These are phyloP conservation scores for Gigaspora rosea DNA, from an alignment of 192 early-diverging fungal genomes.

Conservation along the genomic window DNA sequence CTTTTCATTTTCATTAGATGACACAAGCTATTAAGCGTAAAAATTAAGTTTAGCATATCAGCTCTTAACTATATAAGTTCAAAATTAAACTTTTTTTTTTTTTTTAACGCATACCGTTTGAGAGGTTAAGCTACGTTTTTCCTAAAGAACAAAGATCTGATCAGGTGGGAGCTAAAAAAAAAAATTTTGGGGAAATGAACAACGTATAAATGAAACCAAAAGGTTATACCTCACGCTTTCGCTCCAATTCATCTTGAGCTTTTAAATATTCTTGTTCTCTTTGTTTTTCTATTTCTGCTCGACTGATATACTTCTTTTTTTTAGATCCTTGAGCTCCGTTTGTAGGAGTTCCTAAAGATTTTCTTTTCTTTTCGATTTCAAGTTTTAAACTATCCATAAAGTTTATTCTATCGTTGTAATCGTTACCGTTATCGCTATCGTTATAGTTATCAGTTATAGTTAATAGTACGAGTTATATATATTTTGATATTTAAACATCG, in stretches of 20 bases:
- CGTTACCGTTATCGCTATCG: no score
- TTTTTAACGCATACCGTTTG: conserved; percentile 19
- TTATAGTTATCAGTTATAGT: no score
- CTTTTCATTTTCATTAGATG: conserved; percentile 34
- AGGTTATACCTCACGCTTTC: conserved; percentile 41
- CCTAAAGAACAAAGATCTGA: no score
- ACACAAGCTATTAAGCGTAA: background rate
- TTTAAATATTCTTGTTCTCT: conserved; percentile 59
- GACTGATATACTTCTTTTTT: conserved; percentile 81
- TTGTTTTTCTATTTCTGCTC: conserved; percentile 74
- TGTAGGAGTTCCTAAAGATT: conserved; percentile 45
- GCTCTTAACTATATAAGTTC: background rate
- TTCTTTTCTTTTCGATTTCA: conserved; percentile 76
- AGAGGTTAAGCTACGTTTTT: conserved; percentile 22
- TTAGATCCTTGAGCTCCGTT: conserved; percentile 30
- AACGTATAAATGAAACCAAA: no score
- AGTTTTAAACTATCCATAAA: conserved; percentile 67
- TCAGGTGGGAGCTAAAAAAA: no score
- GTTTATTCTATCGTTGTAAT: background rate
- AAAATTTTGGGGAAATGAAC: no score
- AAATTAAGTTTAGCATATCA: background rate
- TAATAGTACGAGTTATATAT: no score
- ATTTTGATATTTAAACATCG: no score
- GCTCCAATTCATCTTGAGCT: conserved; percentile 52
- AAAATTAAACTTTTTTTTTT: background rate